Percentiles rank a stretch among this genome's conserved stretches.
phyloP scores from a whole-genome alignment of 176 grass and related monocot species.

The Puya raimondii region DNA sequence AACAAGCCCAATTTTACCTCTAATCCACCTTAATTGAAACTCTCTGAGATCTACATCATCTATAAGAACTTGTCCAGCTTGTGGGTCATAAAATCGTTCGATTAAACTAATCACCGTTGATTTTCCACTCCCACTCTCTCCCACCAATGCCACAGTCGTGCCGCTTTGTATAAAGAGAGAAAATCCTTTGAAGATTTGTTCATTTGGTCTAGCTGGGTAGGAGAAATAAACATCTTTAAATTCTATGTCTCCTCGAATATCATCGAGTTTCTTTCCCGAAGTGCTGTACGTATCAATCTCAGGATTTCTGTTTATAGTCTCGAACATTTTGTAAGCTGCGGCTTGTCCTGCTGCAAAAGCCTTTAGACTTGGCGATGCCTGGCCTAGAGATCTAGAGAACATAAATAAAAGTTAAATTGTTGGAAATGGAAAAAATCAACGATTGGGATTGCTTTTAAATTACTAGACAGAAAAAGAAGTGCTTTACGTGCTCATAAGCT shows the following conservation, averaged over 20 bases:
- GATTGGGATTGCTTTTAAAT: background rate
- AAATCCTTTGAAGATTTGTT: slow-evolving; percentile 75
- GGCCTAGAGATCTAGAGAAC: slow-evolving; percentile 66
- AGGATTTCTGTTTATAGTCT: slow-evolving; percentile 80
- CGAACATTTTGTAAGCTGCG: slow-evolving; percentile 85
- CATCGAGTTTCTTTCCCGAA: slow-evolving; percentile 50
- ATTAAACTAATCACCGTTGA: slow-evolving; percentile 76
- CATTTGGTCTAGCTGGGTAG: slow-evolving; percentile 63
- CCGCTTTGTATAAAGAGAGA: slow-evolving; percentile 53
- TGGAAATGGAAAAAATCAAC: background rate
- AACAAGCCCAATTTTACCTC: slow-evolving; percentile 87
- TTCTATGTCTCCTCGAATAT: slow-evolving; percentile 77
- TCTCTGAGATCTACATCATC: slow-evolving; percentile 68
- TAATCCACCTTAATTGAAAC: slow-evolving; percentile 76
- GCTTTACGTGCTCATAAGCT: background rate
- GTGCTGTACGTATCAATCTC: slow-evolving; percentile 57
- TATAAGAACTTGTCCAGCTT: slow-evolving; percentile 58
- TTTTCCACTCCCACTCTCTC: slow-evolving; percentile 85
- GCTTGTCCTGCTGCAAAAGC: slow-evolving; percentile 81
- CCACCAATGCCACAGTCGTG: slow-evolving; percentile 60
- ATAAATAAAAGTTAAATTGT: background rate
- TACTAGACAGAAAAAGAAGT: background rate
- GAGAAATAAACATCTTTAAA: slow-evolving; percentile 70
- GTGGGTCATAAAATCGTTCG: slow-evolving; percentile 76
- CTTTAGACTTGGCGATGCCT: slow-evolving; percentile 77